A percentile compares a stretch with the other conserved stretches of the same genome.
Evolutionary conservation across 352 stramenopile species (phyloP).

Genomic region (Globisporangium apiculatum): DNA sequence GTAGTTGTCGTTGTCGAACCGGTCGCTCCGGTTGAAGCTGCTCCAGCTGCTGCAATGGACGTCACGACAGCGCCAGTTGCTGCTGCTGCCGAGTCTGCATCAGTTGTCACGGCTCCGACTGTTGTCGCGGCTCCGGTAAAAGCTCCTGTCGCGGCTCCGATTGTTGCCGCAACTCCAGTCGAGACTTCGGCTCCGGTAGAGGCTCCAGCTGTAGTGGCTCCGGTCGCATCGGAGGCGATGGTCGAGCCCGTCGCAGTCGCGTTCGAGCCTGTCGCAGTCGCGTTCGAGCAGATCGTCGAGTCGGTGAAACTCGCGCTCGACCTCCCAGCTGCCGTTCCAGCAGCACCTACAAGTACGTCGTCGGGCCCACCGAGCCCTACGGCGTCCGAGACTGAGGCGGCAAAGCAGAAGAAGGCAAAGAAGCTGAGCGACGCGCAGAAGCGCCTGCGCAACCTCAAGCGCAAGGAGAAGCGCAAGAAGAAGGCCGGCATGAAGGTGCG

Average conservation of each 20-base stretch:
- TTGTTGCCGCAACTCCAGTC: neutral
- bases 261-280: slow-evolving; percentile 1
- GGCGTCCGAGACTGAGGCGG: neutral
- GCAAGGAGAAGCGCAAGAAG: slow-evolving; percentile 78
- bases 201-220: neutral
- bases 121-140: neutral
- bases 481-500: slow-evolving; percentile 44
- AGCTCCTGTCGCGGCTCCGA: neutral
- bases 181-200: neutral
- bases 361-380: slow-evolving; percentile 7
- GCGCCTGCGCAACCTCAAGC: slow-evolving; percentile 55
- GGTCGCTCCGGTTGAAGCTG: neutral
- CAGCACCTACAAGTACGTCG: neutral
- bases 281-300: slow-evolving; percentile 16
- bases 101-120: neutral
- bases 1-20: slow-evolving; percentile 1
- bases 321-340: neutral
- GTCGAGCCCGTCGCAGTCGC: slow-evolving; percentile 1
- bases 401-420: slow-evolving; percentile 18
- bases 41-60: neutral
- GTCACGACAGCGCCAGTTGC: neutral
- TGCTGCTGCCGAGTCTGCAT: neutral
- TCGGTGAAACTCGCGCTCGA: slow-evolving; percentile 12
- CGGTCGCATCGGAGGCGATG: neutral
- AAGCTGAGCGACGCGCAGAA: slow-evolving; percentile 52